Percentiles rank a stretch among this genome's conserved stretches.
phyloP scores from a whole-genome alignment of 306 rosid species.

The Prunus campanulata region DNA sequence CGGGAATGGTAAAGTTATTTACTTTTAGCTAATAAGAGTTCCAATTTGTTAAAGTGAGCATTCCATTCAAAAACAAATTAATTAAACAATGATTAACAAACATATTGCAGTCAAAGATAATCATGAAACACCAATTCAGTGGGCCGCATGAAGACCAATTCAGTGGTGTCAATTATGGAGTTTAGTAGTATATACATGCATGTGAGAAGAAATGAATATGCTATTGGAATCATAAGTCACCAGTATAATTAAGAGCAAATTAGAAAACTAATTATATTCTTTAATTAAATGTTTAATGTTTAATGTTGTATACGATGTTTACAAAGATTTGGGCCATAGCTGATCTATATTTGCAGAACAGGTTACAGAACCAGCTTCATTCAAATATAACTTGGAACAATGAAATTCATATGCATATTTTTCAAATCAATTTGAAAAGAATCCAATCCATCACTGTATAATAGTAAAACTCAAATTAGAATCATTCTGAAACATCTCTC shows the following conservation, averaged over 20 bases:
- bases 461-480: neutral
- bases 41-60: neutral
- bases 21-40: conserved; percentile 7
- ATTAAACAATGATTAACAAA: neutral
- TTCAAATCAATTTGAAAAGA: neutral
- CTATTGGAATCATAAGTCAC: neutral
- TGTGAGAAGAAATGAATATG: neutral
- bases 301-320: neutral
- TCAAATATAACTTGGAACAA: neutral
- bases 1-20: conserved; percentile 1
- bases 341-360: no score
- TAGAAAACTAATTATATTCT: neutral
- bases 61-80: neutral
- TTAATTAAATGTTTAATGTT: neutral
- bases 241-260: neutral
- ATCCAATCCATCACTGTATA: neutral
- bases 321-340: no score
- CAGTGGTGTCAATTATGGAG: conserved; percentile 6
- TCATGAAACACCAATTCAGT: neutral
- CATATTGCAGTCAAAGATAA: neutral
- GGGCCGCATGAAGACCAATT: neutral
- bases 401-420: neutral
- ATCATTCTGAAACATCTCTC: neutral
- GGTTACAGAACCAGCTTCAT: neutral
- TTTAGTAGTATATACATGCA: neutral